A percentile compares a stretch with the other conserved stretches of the same genome.
Evolutionary conservation across 78 protist genomes (phyloP).

Genomic region (Dictyostelium discoideum): DNA sequence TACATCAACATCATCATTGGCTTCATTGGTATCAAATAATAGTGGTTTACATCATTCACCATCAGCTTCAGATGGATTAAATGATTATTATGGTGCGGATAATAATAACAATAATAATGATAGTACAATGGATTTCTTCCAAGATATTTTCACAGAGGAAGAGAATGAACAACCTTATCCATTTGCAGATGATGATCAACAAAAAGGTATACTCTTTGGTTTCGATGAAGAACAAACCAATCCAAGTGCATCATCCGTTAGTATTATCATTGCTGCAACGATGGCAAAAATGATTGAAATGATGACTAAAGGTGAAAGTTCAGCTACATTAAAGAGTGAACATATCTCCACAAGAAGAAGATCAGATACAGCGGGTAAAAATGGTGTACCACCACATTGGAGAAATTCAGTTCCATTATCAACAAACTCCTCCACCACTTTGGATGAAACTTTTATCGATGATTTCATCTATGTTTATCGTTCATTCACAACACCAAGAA

Average conservation of each 20-base stretch:
- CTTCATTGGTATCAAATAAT: constrained; percentile 7
- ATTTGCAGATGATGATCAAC: constrained; percentile 70
- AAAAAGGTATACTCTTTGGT: constrained; percentile 68
- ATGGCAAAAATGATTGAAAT: constrained; percentile 63
- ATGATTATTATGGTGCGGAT: background rate
- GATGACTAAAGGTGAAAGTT: constrained; percentile 65
- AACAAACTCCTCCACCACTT: background rate
- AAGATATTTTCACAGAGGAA: constrained; percentile 63
- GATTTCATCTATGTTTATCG: constrained; percentile 68
- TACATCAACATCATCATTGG: constrained; percentile 38
- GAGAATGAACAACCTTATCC: constrained; percentile 74
- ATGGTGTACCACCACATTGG: constrained; percentile 24
- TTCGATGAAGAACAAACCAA: constrained; percentile 56
- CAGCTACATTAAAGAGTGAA: background rate
- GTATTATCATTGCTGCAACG: constrained; percentile 53
- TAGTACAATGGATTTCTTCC: background rate
- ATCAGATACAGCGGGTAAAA: constrained; percentile 63
- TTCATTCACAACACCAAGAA: constrained; percentile 70
- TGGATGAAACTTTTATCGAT: constrained; percentile 65
- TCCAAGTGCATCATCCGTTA: background rate
- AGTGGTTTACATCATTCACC: constrained; percentile 36
- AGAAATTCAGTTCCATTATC: constrained; percentile 48
- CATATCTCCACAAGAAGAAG: constrained; percentile 25
- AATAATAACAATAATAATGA: background rate
- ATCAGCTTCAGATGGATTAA: background rate